Conservation (phyloP, 805 yeast genomes). For the Metschnikowia lunata region DNA sequence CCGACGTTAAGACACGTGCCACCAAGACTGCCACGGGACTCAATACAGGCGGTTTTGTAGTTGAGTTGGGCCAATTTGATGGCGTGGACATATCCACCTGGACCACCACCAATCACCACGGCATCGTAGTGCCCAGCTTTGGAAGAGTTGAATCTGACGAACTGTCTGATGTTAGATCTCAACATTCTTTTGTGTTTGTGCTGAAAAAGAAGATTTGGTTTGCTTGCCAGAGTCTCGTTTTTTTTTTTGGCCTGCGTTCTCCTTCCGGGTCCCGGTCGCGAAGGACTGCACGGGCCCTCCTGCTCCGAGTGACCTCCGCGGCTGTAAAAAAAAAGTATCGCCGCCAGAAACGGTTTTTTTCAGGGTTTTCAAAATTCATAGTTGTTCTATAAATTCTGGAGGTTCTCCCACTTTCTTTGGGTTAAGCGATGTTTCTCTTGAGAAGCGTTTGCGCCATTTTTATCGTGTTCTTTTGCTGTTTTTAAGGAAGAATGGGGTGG, state of each 20-base stretch:
- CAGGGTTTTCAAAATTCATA: too few species aligned
- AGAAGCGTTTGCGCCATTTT: too few species aligned
- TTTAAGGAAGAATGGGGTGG: too few species aligned
- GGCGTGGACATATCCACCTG: slow-evolving; percentile 99
- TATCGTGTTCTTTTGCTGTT: too few species aligned
- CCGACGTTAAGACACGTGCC: slow-evolving; percentile 99
- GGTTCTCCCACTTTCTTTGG: too few species aligned
- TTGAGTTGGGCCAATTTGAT: slow-evolving; percentile 98
- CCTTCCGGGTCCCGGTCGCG: slow-evolving; percentile 8
- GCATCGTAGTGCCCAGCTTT: slow-evolving; percentile 69
- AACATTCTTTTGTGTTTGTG: slow-evolving; percentile 11
- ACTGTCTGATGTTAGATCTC: slow-evolving; percentile 27
- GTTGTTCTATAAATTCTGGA: too few species aligned
- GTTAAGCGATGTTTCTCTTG: too few species aligned
- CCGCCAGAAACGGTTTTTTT: too few species aligned
- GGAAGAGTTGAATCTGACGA: slow-evolving; percentile 40
- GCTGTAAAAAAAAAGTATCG: too few species aligned
- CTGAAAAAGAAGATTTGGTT: neutral
- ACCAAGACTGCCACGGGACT: slow-evolving; percentile 93
- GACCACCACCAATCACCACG: slow-evolving; percentile 97
- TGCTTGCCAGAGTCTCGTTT: neutral
- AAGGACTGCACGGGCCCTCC: slow-evolving; percentile 9
- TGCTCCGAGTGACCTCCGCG: slow-evolving; percentile 2
- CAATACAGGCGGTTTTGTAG: slow-evolving; percentile 90
- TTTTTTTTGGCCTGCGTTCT: slow-evolving; percentile 5